Evolutionary conservation across 2,329 filamentous ascomycete genomes (phyloP).

Genomic region (Cladophialophora chaetospira): DNA sequence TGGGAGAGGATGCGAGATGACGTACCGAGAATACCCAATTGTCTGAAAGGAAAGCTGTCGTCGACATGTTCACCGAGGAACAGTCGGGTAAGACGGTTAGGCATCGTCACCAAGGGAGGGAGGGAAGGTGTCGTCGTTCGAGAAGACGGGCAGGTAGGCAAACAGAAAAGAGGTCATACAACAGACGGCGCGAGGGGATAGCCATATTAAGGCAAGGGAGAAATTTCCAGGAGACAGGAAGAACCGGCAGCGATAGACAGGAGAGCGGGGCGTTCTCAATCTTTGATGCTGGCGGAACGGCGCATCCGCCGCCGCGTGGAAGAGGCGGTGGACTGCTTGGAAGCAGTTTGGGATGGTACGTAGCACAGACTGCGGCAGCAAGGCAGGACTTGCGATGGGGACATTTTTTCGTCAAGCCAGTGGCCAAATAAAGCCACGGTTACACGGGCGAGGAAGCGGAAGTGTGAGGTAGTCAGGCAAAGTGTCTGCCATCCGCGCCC

Average conservation of each 20-base stretch:
- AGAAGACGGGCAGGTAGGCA: conserved; percentile 22
- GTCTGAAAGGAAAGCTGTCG: conserved; percentile 58
- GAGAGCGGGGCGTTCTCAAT: conserved; percentile 22
- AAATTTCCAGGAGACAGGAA: conserved; percentile 30
- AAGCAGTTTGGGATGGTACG: conserved; percentile 20
- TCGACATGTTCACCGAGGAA: conserved; percentile 35
- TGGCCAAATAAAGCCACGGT: conserved; percentile 29
- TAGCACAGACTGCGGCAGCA: conserved; percentile 24
- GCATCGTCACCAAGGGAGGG: conserved; percentile 23
- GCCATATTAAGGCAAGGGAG: conserved; percentile 23
- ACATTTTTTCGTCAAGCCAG: conserved; percentile 17
- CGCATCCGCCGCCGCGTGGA: conserved; percentile 30
- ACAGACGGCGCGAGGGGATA: conserved; percentile 18
- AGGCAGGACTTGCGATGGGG: conserved; percentile 23
- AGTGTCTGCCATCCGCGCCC: conserved; percentile 29
- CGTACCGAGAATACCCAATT: conserved; percentile 55
- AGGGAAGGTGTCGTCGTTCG: conserved; percentile 13
- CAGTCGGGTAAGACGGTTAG: conserved; percentile 17
- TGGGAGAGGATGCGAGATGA: conserved; percentile 32
- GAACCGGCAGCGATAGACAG: conserved; percentile 17
- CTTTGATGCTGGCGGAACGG: conserved; percentile 22
- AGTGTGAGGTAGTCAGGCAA: conserved; percentile 23
- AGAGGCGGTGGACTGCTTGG: conserved; percentile 28
- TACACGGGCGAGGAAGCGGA: conserved; percentile 28
- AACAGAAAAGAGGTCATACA: conserved; percentile 21